A percentile compares a stretch with the other conserved stretches of the same genome.
phyloP scores from a whole-genome alignment of 345 rosid genomes.

The Eucalyptus paniculata region DNA sequence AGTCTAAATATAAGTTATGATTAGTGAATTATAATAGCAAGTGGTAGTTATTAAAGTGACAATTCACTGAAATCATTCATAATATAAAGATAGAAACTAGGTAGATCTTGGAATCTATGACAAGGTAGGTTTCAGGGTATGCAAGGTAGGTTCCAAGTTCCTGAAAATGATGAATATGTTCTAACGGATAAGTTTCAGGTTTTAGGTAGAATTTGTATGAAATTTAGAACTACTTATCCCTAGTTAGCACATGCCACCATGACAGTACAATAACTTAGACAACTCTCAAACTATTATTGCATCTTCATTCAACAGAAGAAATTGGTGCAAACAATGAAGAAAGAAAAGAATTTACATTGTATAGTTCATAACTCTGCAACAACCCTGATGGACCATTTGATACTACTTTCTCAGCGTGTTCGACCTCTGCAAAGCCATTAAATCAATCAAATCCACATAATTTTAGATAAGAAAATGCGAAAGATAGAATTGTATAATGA shows the following conservation, averaged over 20 bases:
- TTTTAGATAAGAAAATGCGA: neutral
- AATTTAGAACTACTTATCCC: no score
- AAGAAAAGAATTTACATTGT: neutral
- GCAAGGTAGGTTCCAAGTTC: no score
- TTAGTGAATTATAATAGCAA: fast-evolving
- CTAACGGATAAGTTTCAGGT: no score
- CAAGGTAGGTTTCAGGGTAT: no score
- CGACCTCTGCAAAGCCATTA: neutral
- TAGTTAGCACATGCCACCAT: conserved; percentile 20
- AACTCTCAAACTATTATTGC: neutral
- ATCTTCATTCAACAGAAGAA: neutral
- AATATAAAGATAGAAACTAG: no score
- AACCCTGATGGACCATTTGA: conserved; percentile 7
- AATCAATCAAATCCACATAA: neutral
- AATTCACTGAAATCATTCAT: no score
- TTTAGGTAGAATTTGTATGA: no score
- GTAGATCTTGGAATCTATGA: no score
- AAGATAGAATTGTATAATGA: neutral
- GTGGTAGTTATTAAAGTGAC: no score
- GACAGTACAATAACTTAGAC: neutral
- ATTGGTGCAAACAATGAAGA: neutral
- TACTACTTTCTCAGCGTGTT: neutral
- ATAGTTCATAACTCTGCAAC: conserved; percentile 7
- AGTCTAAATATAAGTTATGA: no score
- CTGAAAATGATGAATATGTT: no score